phyloP scores from a whole-genome alignment of 345 rosid species.

The Salix dunnii region DNA sequence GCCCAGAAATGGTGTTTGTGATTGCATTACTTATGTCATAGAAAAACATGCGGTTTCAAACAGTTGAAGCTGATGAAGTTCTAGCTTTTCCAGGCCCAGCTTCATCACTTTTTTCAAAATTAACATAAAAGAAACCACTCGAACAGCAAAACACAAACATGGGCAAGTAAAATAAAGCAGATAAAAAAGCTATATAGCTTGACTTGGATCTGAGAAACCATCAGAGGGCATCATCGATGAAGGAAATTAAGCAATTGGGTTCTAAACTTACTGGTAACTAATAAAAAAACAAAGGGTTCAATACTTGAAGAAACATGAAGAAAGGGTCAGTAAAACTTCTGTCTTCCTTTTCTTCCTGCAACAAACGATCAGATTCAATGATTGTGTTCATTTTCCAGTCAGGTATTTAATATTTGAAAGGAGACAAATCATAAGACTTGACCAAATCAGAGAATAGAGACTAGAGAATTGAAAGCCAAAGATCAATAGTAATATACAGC shows the following conservation, averaged over 20 bases:
- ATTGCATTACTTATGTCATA: background rate
- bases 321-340: background rate
- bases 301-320: background rate
- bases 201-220: background rate
- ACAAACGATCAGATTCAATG: background rate
- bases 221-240: background rate
- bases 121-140: background rate
- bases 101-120: background rate
- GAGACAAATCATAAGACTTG: background rate
- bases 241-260: background rate
- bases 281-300: background rate
- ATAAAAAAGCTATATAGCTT: background rate
- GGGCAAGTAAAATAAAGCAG: background rate
- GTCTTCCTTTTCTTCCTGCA: background rate
- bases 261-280: background rate
- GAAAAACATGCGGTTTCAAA: background rate
- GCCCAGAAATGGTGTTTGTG: background rate
- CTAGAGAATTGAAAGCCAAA: background rate
- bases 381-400: background rate
- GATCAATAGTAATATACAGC: background rate
- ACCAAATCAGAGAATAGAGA: background rate
- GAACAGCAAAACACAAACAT: background rate
- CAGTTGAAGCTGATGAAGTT: background rate
- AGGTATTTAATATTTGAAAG: background rate
- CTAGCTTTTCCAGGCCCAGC: background rate